Evolutionary conservation across 2,329 filamentous ascomycete genomes (phyloP), one percentile per base, ranked within the genome.

Genomic region (Arthrobotrys sphaeroides): DNA sequence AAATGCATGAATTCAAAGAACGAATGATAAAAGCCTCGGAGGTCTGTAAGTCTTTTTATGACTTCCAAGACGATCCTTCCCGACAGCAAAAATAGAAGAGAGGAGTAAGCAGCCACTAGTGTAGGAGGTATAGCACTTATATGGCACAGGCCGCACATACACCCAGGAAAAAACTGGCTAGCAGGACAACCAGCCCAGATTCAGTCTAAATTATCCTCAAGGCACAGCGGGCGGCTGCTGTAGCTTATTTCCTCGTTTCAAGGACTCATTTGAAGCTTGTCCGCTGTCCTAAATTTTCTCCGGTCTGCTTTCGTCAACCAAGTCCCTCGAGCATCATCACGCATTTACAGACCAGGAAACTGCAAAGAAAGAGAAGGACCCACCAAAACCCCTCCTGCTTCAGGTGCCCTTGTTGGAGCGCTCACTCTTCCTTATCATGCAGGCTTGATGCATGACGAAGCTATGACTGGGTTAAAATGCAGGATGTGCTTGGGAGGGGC

Each of bases 361-460:
- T 51, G 40, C 31, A 38, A 24, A 36, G 4, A 9, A n/a, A 40
- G n/a, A 22, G 38, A 53, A 26, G 49, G 51, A 55, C 31, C 51
- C 51, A 55, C 51, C 16, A 18, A 59, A 55, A 59, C 51, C 61
- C 49, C 31, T 47, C 55, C 40, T 47, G 45, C 66, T 61, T 38
- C 66, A 51, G 42, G 43, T 60, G 36, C 68, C 43, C 59, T 31
- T 59, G 38, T 33, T 73, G 20, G 53, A 59, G 62, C 62, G 43
- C 66, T 70, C 55, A 61, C 31, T 73, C 61, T 40, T 47, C 49
- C 40, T 49, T 57, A 67, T 67, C 62, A 74, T 74, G 70, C 70
- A 68, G 62, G 70, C 28, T 33, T 67, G 45, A 57, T 67, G 70
- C 70, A 74, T 74, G 70, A 74, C 70, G 70, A 74, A 74, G 55